Evolutionary conservation across 805 yeast species (phyloP).

Genomic region (Lipomyces orientalis): DNA sequence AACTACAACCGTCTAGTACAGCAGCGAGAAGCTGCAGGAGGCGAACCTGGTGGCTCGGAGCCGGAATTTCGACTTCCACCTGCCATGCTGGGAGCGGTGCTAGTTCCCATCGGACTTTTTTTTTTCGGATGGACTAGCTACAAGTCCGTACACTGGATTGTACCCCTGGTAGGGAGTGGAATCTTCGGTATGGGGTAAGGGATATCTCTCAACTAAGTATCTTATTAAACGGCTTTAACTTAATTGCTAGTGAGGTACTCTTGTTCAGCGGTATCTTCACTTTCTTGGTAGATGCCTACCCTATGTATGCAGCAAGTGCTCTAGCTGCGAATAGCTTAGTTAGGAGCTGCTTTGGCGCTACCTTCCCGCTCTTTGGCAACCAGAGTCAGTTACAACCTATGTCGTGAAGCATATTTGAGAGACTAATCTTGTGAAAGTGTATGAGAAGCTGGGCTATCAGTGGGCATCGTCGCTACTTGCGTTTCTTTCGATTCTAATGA

Average conservation of each 20-base stretch:
- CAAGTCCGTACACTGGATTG: conserved; percentile 55
- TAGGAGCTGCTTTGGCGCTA: conserved; percentile 64
- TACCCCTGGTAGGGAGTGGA: conserved; percentile 61
- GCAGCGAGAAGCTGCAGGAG: conserved; percentile 45
- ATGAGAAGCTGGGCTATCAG: conserved; percentile 61
- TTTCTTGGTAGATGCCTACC: conserved; percentile 66
- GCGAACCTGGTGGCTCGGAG: not conserved
- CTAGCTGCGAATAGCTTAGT: conserved; percentile 67
- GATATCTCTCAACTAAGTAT: conserved; percentile 49
- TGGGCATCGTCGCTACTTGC: conserved; percentile 55
- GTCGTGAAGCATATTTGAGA: not conserved
- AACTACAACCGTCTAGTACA: conserved; percentile 48
- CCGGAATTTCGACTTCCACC: conserved; percentile 60
- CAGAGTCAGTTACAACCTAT: conserved; percentile 43
- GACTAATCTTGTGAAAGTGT: conserved; percentile 47
- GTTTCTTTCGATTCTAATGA: conserved; percentile 12
- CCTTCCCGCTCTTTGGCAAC: conserved; percentile 62
- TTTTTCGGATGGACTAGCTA: conserved; percentile 67
- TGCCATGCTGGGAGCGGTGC: conserved; percentile 50
- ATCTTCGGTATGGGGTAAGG: conserved; percentile 56
- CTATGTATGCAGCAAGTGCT: conserved; percentile 65
- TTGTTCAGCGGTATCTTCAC: conserved; percentile 53
- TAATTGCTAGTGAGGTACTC: conserved; percentile 40
- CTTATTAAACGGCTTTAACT: conserved; percentile 57
- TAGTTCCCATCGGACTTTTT: conserved; percentile 61